phyloP scores from a whole-genome alignment of 176 grass and related monocot genomes.

The Hyparrhenia diplandra region DNA sequence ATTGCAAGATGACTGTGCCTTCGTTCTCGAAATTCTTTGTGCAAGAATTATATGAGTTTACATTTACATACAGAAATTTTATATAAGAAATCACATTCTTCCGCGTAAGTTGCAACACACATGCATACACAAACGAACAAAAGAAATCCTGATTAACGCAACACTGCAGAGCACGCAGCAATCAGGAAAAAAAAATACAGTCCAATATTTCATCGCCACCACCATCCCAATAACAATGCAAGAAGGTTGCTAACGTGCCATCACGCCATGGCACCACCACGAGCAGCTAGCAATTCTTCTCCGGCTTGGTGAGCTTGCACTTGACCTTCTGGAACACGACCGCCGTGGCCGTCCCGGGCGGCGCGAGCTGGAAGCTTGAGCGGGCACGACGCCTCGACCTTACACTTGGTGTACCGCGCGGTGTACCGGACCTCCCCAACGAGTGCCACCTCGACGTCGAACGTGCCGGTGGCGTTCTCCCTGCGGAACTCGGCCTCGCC shows the following conservation, averaged over 20 bases:
- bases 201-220: background rate
- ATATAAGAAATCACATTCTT: background rate
- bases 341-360: background rate
- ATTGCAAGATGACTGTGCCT: background rate
- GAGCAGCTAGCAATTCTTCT: constrained; percentile 28
- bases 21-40: background rate
- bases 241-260: too few relatives aligned
- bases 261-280: too few relatives aligned
- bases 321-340: constrained; percentile 29
- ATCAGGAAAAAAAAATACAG: background rate
- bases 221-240: too few relatives aligned
- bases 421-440: constrained; percentile 1
- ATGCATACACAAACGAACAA: too few relatives aligned
- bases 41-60: too few relatives aligned
- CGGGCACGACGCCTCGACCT: constrained; percentile 19
- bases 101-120: background rate
- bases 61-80: background rate
- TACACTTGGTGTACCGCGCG: background rate
- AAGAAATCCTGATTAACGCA: background rate
- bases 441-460: constrained; percentile 28
- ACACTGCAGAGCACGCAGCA: background rate
- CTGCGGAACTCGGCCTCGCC: constrained; percentile 11
- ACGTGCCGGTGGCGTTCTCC: constrained; percentile 23
- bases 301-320: constrained; percentile 23
- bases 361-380: constrained; percentile 30